Evolutionary conservation across 2,329 filamentous ascomycete genomes (phyloP).

Genomic region (Diplodia corticola): DNA sequence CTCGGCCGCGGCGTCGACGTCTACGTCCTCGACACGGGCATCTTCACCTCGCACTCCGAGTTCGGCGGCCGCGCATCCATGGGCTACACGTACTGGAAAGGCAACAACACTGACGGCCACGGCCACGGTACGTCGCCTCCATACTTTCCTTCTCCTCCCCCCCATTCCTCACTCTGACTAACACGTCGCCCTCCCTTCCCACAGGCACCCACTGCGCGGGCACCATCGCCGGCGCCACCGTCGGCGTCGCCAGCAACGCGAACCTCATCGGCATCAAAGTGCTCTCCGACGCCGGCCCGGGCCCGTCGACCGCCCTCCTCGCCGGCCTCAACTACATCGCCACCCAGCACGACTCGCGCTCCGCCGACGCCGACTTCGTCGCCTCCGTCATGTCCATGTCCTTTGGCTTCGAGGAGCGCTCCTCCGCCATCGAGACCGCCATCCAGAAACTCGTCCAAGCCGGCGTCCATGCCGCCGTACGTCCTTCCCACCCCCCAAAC

Average conservation of each 20-base stretch:
- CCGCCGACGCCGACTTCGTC: conserved; percentile 30
- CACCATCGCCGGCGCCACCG: conserved; percentile 35
- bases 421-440: neutral
- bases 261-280: conserved; percentile 41
- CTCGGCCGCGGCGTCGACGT: conserved; percentile 46
- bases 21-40: conserved; percentile 67
- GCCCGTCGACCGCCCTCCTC: conserved; percentile 34
- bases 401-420: conserved; percentile 35
- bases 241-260: conserved; percentile 39
- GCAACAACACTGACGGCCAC: conserved; percentile 8
- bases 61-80: conserved; percentile 35
- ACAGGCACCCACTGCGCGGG: conserved; percentile 40
- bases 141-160: neutral
- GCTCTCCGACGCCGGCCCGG: conserved; percentile 35
- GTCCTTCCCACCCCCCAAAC: neutral
- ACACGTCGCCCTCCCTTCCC: no score
- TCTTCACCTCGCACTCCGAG: conserved; percentile 54
- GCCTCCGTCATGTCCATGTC: conserved; percentile 41
- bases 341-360: conserved; percentile 30
- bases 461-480: conserved; percentile 23
- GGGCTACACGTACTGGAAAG: conserved; percentile 23
- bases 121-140: neutral
- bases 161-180: neutral
- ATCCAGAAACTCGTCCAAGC: neutral
- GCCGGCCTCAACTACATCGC: conserved; percentile 42